These are phyloP conservation scores for Tuber microsphaerosporum DNA, from an alignment of 495 filamentous ascomycete species.

Conservation along the genomic window DNA sequence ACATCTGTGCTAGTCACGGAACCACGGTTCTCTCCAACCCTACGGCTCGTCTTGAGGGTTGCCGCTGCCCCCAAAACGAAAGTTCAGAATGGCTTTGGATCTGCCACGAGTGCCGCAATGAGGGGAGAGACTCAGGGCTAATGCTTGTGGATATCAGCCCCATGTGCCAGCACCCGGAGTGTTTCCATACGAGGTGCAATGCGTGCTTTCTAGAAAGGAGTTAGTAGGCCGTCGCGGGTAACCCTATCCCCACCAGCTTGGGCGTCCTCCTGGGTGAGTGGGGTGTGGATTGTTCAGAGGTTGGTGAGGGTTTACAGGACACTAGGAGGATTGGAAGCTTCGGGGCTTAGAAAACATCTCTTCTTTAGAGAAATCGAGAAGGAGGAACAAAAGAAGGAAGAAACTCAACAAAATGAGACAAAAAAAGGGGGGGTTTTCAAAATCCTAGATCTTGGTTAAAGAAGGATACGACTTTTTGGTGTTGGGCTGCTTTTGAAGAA, in stretches of 20 bases:
- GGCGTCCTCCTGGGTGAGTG: neutral
- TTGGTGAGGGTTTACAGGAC: neutral
- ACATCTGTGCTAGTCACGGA: neutral
- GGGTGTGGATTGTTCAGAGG: neutral
- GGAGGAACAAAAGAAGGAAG: neutral
- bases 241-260: neutral
- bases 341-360: neutral
- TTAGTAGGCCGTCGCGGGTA: neutral
- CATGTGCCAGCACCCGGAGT: neutral
- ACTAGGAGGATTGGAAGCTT: neutral
- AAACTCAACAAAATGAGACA: neutral
- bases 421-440: neutral
- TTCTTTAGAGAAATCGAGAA: neutral
- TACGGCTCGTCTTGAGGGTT: neutral
- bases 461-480: neutral
- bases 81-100: neutral
- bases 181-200: neutral
- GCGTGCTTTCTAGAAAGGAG: neutral
- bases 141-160: neutral
- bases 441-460: neutral
- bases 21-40: accelerated
- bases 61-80: neutral
- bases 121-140: accelerated
- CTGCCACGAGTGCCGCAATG: neutral
- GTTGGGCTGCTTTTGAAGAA: neutral